These are phyloP conservation scores for Thuja plicata DNA, from an alignment of 83 land plant species.

Conservation along the genomic window DNA sequence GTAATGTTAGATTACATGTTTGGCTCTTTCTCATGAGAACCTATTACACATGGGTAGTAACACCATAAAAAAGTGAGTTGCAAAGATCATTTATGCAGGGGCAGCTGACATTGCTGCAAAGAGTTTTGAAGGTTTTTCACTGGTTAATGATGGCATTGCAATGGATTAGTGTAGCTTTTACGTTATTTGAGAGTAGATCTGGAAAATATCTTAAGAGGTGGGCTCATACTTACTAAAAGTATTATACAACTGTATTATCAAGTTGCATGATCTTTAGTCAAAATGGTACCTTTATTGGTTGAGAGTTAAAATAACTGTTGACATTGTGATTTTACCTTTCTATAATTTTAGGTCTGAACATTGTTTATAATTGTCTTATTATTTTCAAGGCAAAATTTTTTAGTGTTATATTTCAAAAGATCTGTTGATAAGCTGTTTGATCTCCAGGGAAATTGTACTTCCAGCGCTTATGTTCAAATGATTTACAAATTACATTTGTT, in stretches of 20 bases:
- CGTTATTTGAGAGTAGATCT: neutral
- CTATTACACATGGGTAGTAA: neutral
- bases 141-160: neutral
- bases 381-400: neutral
- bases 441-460: neutral
- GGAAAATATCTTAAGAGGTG: neutral
- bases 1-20: neutral
- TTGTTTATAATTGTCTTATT: no score
- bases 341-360: no score
- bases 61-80: neutral
- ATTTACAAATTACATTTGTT: neutral
- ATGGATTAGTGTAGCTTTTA: neutral
- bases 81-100: neutral
- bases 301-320: neutral
- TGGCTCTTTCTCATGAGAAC: neutral
- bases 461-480: neutral
- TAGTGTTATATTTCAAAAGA: neutral
- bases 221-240: neutral
- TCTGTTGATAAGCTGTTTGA: neutral
- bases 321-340: neutral
- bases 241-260: no score
- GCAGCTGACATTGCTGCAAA: neutral
- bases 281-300: neutral
- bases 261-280: neutral
- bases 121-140: neutral